A percentile compares a stretch with the other conserved stretches of the same genome.
These are phyloP conservation scores for Crassisporium funariophilum DNA, from an alignment of 768 basidiomycete genomes.

Conservation along the genomic window DNA sequence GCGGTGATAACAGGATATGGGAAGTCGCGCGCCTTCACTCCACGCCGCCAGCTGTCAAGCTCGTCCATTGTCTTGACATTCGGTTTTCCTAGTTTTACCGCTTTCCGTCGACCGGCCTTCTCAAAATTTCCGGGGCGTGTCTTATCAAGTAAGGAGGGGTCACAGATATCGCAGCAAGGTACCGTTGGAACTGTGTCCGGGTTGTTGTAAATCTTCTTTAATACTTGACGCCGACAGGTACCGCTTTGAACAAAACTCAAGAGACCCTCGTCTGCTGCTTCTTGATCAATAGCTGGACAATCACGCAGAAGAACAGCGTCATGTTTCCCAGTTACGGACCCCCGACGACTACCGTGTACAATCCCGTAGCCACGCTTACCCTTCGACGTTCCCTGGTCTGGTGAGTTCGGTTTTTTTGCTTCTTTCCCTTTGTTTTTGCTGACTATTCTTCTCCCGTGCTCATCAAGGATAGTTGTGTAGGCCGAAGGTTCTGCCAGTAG, in stretches of 20 bases:
- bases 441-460: neutral
- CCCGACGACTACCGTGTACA: conserved; percentile 1
- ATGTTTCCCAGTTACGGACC: neutral
- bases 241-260: conserved; percentile 7
- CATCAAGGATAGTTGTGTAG: neutral
- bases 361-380: neutral
- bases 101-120: neutral
- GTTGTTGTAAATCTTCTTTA: conserved; percentile 7
- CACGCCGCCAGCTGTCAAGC: neutral
- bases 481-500: neutral
- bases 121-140: conserved; percentile 28
- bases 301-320: neutral
- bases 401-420: neutral
- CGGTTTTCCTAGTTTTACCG: neutral
- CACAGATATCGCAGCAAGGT: conserved; percentile 18
- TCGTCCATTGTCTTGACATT: neutral
- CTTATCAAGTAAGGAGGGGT: conserved; percentile 1
- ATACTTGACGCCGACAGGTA: conserved; percentile 2
- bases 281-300: neutral
- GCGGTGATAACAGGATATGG: no score
- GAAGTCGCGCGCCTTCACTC: neutral
- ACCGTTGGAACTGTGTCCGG: neutral
- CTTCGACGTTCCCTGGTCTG: neutral
- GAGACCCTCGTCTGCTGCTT: conserved; percentile 8
- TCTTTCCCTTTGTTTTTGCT: neutral